Conservation (phyloP, 164 flowering plant genomes). For the Litsea cubeba region DNA sequence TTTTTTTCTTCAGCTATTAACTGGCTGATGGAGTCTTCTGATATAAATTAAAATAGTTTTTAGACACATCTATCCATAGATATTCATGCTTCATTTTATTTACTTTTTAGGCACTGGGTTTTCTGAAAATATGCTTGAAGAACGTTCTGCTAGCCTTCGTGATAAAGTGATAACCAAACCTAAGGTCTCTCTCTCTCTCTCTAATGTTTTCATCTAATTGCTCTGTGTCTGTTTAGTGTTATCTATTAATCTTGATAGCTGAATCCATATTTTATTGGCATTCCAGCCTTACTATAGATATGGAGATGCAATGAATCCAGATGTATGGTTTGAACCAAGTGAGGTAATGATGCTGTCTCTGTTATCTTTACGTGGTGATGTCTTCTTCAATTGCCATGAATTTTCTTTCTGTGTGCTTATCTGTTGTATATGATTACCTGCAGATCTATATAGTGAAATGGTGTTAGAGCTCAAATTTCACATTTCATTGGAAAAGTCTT, state of each 20-base stretch:
- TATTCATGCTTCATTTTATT: conserved; percentile 6
- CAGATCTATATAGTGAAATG: too few relatives aligned
- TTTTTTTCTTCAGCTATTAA: not conserved
- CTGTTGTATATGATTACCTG: too few relatives aligned
- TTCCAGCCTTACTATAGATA: conserved; percentile 75
- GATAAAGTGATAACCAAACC: conserved; percentile 71
- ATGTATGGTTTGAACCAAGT: conserved; percentile 96
- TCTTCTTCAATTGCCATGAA: too few relatives aligned
- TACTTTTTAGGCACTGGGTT: conserved; percentile 78
- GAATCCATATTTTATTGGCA: conserved; percentile 2
- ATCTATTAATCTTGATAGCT: not conserved
- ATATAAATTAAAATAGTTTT: not conserved
- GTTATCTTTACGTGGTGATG: not conserved
- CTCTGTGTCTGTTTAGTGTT: not conserved
- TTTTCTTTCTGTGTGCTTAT: too few relatives aligned
- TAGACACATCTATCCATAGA: not conserved
- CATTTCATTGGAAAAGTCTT: too few relatives aligned
- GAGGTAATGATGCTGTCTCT: conserved; percentile 47
- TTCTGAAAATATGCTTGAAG: conserved; percentile 84
- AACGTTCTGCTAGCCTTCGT: conserved; percentile 77
- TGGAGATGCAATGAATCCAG: conserved; percentile 69
- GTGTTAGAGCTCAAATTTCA: too few relatives aligned
- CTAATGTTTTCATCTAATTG: not conserved
- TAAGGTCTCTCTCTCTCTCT: conserved; percentile 38
- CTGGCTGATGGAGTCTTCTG: not conserved